Evolutionary conservation across 2,329 filamentous ascomycete genomes (phyloP), one percentile per base, ranked within the genome.

Genomic region (Fusarium xyrophilum): DNA sequence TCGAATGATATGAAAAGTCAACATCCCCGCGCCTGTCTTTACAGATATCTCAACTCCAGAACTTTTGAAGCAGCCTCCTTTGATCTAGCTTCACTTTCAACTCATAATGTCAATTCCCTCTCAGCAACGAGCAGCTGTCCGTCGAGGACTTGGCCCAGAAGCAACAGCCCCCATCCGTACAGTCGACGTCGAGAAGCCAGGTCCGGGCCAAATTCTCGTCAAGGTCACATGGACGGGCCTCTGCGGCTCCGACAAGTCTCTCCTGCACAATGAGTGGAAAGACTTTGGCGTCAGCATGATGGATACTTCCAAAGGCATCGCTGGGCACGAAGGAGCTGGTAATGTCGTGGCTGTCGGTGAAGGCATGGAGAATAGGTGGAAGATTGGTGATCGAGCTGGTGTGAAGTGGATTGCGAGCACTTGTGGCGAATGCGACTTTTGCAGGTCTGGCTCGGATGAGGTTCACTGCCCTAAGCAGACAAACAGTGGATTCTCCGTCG

Each of bases 401-500:
- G 86, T 97, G 77, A 96, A 92, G 83, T 97, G 93, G 93, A 84
- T 97, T 74, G 94, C 96, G 77, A 91, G 92, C 61, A 89, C 90
- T 14, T 97, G 93, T 78, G 84, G 96, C 55, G 79, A 85, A 58
- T 97, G 93, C 80, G 85, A 89, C 71, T 96, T 92, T 84, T 97
- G 93, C 82, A 87, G 89, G 75, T 85, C 88, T 12, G 71, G 72
- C 65, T 79, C 86, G 17, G 91, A 96, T 73, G 93, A 97, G 79
- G 90, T 93, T 2, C 88, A 96, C 6, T 97, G 93, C 80, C 79
- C 86, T 3, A 82, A 91, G 39, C 88, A 91, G 11, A 81, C 85
- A 12, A 87, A 96, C 35, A 96, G 92, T 2, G 93, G 93, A 33
- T 96, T 95, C 82, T 96, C 92, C 0, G 92, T 95, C 73, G 91